These are phyloP conservation scores for Pichia sp. DNA, from an alignment of 1,139 yeast genomes.

Conservation along the genomic window DNA sequence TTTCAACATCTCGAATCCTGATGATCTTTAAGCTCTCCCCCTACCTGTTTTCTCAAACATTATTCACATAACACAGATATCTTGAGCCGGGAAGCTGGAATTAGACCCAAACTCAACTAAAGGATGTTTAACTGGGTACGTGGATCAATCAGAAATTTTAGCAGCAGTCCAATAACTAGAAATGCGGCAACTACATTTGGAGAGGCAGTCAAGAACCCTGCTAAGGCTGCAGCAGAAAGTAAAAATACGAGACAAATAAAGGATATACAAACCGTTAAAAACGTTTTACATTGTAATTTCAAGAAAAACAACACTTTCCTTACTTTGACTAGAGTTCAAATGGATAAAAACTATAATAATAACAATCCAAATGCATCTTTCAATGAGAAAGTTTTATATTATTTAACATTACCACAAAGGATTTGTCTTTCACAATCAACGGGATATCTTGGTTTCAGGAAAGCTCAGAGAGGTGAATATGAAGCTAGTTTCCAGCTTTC, in stretches of 20 bases:
- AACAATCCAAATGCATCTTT: conserved; percentile 52
- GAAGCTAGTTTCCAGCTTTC: conserved; percentile 93
- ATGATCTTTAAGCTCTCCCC: neutral
- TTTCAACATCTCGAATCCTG: neutral
- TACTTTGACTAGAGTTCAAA: conserved; percentile 66
- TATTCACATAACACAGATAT: too few relatives aligned
- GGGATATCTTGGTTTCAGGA: conserved; percentile 69
- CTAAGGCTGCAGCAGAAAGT: conserved; percentile 5
- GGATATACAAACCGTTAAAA: conserved; percentile 36
- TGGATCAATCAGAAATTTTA: conserved; percentile 6
- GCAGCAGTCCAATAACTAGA: neutral
- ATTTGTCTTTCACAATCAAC: conserved; percentile 60
- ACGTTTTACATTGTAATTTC: conserved; percentile 71
- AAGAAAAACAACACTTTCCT: conserved; percentile 77
- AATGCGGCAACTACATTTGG: conserved; percentile 22
- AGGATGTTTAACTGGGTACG: conserved; percentile 1
- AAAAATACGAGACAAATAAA: conserved; percentile 13
- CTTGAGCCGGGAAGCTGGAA: neutral
- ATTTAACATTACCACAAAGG: conserved; percentile 73
- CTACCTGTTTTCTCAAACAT: neutral
- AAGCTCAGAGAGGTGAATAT: conserved; percentile 79
- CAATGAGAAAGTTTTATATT: conserved; percentile 72
- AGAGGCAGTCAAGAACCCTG: conserved; percentile 18
- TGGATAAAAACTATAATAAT: conserved; percentile 51
- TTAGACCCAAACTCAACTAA: neutral